Base-by-base conservation (phyloP, 176 grass and related monocot genomes). In the Lolium multiflorum region DNA sequence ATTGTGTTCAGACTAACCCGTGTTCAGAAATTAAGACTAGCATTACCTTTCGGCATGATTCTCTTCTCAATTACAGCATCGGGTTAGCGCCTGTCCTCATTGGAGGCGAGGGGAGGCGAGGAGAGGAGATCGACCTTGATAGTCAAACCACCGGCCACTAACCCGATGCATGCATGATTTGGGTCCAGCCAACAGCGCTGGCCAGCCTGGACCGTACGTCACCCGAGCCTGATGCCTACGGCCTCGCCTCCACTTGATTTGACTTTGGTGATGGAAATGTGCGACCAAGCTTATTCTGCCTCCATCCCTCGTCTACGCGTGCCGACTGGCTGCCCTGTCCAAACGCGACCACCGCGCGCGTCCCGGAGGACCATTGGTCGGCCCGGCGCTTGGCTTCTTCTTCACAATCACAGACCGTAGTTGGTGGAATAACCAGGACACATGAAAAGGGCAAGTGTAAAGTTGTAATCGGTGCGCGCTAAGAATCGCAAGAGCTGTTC, bases 211-310 rank as follows among this genome's bases (percentile, higher is more conserved):
- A 56, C 60, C 3, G 37, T 70, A 60, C 66, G 87, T 80, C 82
- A 80, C 50, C 17, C 1, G n/a, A 35, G 31, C 31, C 9, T 80
- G 82, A 89, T 89, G 80, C 81, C 25, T 78, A 88, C 80, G 63
- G 55, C 22, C 76, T 76, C 78, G 68, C 28, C 5, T 51, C 81
- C 3, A 56, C 44, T n/a, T 67, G 64, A 20, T 84, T 76, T 89
- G 83, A 85, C 88, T 81, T 67, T 16, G 25, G 24, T 49, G 88
- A 89, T 54, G 44, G 82, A 9, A 63, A 89, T 22, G 47, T 47
- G 66, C n/a, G 31, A 50, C 37, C 80, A 60, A 47, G 46, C 38
- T 63, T 20, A 43, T 5, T 24, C 69, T 12, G n/a, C 20, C 69
- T 47, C 46, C 8, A 9, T 47, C 8, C 41, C 41, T 44, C 39